phyloP scores from a whole-genome alignment of 768 basidiomycete species.

The Phylloporus sp. region DNA sequence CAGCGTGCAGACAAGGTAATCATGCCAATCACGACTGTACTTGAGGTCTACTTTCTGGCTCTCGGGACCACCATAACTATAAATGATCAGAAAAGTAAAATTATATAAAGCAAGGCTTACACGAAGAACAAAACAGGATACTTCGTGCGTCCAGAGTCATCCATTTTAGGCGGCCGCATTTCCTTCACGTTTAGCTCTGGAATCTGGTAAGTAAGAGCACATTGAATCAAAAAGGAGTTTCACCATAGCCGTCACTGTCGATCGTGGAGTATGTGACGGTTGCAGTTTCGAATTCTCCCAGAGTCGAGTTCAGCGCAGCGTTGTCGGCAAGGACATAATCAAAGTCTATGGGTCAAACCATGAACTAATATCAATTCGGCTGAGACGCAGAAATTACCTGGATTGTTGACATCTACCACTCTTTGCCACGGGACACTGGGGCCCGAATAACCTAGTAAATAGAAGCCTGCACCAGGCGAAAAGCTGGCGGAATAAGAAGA shows the following conservation, averaged over 20 bases:
- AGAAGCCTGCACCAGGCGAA: slow-evolving; percentile 84
- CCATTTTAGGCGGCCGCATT: slow-evolving; percentile 88
- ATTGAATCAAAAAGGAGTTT: slow-evolving; percentile 13
- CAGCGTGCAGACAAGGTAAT: slow-evolving; percentile 76
- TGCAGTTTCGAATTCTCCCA: slow-evolving; percentile 67
- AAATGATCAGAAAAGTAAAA: slow-evolving; percentile 7
- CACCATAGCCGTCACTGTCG: slow-evolving; percentile 78
- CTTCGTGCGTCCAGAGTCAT: slow-evolving; percentile 90
- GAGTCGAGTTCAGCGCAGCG: slow-evolving; percentile 55
- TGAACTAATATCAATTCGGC: background rate
- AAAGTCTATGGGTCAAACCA: slow-evolving; percentile 41
- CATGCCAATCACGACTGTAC: slow-evolving; percentile 79
- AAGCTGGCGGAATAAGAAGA: slow-evolving; percentile 68
- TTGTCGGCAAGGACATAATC: slow-evolving; percentile 72
- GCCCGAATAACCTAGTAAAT: slow-evolving; percentile 74
- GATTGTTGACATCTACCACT: slow-evolving; percentile 54
- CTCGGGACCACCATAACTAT: slow-evolving; percentile 85
- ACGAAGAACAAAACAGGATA: slow-evolving; percentile 93
- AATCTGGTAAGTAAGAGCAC: slow-evolving; percentile 18
- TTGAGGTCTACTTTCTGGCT: slow-evolving; percentile 72
- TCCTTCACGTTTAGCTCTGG: slow-evolving; percentile 88
- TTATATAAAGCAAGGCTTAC: slow-evolving; percentile 32
- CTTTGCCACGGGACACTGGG: slow-evolving; percentile 87
- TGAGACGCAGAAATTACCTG: slow-evolving; percentile 33
- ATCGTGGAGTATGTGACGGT: slow-evolving; percentile 69